Evolutionary conservation across 2,329 filamentous ascomycete species (phyloP).

Genomic region (Exophiala oligosperma): DNA sequence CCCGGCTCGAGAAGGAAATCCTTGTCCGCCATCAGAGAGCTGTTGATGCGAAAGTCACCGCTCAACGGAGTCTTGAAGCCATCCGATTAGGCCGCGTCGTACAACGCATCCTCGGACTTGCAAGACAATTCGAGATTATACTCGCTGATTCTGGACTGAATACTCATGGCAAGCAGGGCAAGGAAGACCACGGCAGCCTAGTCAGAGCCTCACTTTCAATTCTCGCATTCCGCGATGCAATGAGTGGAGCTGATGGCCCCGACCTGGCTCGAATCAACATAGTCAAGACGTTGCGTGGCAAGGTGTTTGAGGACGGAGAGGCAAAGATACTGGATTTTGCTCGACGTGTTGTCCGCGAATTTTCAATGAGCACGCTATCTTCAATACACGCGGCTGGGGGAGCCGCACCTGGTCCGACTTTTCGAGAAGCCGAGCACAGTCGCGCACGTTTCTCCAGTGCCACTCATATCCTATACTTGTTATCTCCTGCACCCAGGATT

Average conservation of each 20-base stretch:
- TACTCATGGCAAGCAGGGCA: slow-evolving; percentile 37
- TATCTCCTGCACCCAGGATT: slow-evolving; percentile 64
- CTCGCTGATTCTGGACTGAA: slow-evolving; percentile 65
- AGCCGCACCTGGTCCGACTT: slow-evolving; percentile 42
- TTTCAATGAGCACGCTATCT: slow-evolving; percentile 66
- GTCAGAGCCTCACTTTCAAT: slow-evolving; percentile 81
- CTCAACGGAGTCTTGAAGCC: slow-evolving; percentile 77
- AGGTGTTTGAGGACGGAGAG: slow-evolving; percentile 71
- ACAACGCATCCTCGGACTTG: slow-evolving; percentile 75
- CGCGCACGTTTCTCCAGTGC: slow-evolving; percentile 73
- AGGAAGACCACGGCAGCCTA: slow-evolving; percentile 74
- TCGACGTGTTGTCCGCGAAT: slow-evolving; percentile 79
- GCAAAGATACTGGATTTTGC: slow-evolving; percentile 69
- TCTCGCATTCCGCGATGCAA: slow-evolving; percentile 68
- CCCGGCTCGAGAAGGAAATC: slow-evolving; percentile 82
- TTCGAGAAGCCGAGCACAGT: slow-evolving; percentile 69
- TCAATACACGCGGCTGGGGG: slow-evolving; percentile 22
- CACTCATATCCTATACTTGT: slow-evolving; percentile 72
- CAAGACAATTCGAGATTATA: slow-evolving; percentile 84
- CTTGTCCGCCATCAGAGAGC: slow-evolving; percentile 81
- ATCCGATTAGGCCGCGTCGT: slow-evolving; percentile 75
- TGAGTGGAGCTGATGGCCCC: slow-evolving; percentile 70
- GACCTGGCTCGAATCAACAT: slow-evolving; percentile 73
- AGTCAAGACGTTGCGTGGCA: slow-evolving; percentile 68
- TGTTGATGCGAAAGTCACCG: slow-evolving; percentile 75